A percentile compares a stretch with the other conserved stretches of the same genome.
Evolutionary conservation across 345 rosid genomes (phyloP).

Genomic region (Heritiera fomes): DNA sequence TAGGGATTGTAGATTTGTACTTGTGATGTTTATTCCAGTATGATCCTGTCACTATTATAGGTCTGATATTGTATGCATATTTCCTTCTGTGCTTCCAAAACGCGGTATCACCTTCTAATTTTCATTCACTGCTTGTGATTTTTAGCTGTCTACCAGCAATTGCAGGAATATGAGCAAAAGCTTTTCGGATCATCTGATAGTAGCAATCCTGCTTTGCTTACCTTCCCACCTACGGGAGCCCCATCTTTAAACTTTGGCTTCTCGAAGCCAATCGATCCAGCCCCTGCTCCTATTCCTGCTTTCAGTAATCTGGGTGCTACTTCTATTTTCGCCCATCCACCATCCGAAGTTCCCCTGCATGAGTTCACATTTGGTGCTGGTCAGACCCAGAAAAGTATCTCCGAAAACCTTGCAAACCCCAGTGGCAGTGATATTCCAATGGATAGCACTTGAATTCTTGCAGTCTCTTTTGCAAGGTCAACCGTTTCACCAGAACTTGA

Average conservation of each 20-base stretch:
- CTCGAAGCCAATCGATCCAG: slow-evolving; percentile 47
- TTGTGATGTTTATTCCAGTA: neutral
- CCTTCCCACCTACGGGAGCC: slow-evolving; percentile 32
- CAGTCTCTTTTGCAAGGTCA: slow-evolving; percentile 14
- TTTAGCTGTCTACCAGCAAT: slow-evolving; percentile 57
- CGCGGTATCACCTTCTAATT: neutral
- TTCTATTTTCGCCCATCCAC: slow-evolving; percentile 58
- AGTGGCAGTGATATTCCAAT: slow-evolving; percentile 60
- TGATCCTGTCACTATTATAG: neutral
- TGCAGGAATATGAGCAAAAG: slow-evolving; percentile 58
- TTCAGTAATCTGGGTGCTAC: slow-evolving; percentile 46
- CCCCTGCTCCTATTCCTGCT: slow-evolving; percentile 45
- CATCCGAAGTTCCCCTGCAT: slow-evolving; percentile 44
- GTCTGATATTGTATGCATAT: too few relatives aligned
- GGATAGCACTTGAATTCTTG: slow-evolving; percentile 56
- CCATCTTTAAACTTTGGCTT: slow-evolving; percentile 70
- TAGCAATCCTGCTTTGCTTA: slow-evolving; percentile 28
- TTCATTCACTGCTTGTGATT: slow-evolving; percentile 14
- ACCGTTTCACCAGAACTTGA: slow-evolving; percentile 8
- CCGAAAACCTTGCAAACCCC: slow-evolving; percentile 39
- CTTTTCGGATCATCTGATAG: slow-evolving; percentile 40
- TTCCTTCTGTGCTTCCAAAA: neutral
- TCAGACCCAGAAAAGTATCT: slow-evolving; percentile 33
- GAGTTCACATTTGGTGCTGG: slow-evolving; percentile 77
- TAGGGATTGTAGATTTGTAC: neutral